Conservation (phyloP, 495 filamentous ascomycete species). For the Tuber melanosporum region DNA sequence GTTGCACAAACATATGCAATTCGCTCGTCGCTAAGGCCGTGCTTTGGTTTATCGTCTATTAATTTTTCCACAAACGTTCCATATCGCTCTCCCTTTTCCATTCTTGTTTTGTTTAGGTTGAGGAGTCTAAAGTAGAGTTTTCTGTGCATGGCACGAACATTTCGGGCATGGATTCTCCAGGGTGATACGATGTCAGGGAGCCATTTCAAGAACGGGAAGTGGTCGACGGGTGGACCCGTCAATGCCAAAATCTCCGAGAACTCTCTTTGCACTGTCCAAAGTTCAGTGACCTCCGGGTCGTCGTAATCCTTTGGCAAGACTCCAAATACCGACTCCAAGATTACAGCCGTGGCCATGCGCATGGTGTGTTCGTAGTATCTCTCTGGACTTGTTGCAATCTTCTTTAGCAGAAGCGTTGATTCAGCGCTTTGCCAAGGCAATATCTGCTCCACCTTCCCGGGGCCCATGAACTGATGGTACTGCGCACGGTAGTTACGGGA, state of each 20-base stretch:
- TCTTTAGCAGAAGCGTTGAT: conserved; percentile 16
- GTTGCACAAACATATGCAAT: conserved; percentile 23
- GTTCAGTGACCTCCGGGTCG: conserved; percentile 5
- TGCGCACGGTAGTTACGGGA: conserved; percentile 15
- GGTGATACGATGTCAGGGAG: conserved; percentile 7
- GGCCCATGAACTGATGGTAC: conserved; percentile 17
- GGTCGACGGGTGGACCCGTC: conserved; percentile 7
- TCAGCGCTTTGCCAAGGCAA: conserved; percentile 25
- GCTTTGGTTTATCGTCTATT: conserved; percentile 22
- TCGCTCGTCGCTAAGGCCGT: conserved; percentile 26
- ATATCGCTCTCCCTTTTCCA: not conserved
- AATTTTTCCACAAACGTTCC: conserved; percentile 14
- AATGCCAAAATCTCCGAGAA: conserved; percentile 8
- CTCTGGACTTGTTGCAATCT: conserved; percentile 17
- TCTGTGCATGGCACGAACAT: not conserved
- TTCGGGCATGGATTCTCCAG: conserved; percentile 8
- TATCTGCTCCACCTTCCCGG: conserved; percentile 11
- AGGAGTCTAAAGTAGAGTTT: conserved; percentile 9
- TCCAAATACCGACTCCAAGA: conserved; percentile 22
- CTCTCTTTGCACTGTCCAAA: conserved; percentile 8
- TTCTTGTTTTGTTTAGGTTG: conserved; percentile 4
- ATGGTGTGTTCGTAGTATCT: conserved; percentile 32
- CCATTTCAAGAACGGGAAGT: conserved; percentile 10
- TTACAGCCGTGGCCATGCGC: conserved; percentile 29
- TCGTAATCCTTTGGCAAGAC: conserved; percentile 12